Evolutionary conservation across 2,329 filamentous ascomycete species (phyloP).

Genomic region (Ophioceras dolichostomum): DNA sequence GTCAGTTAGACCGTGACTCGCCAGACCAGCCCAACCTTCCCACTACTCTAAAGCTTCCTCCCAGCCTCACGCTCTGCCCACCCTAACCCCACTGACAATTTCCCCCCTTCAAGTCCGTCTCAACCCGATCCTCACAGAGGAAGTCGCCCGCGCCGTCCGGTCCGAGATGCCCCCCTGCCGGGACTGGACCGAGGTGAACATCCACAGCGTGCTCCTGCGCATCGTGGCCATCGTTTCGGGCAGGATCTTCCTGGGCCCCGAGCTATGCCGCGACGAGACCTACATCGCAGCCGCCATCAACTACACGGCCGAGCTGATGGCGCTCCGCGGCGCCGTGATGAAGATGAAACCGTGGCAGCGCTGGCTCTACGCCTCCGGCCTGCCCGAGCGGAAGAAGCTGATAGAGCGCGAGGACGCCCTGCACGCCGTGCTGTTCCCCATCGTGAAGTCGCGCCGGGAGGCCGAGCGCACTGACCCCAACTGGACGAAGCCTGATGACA

Average conservation of each 20-base stretch:
- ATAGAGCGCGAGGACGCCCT: conserved; percentile 18
- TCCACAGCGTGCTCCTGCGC: conserved; percentile 26
- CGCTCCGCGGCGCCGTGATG: conserved; percentile 17
- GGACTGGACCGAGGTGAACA: conserved; percentile 22
- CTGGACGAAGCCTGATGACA: conserved; percentile 26
- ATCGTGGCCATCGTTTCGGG: conserved; percentile 34
- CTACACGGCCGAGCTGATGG: conserved; percentile 28
- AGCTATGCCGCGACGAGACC: conserved; percentile 28
- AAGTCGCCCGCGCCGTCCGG: conserved; percentile 20
- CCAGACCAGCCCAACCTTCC: neutral
- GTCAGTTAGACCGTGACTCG: conserved; percentile 7
- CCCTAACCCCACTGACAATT: neutral
- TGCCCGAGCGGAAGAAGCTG: conserved; percentile 22
- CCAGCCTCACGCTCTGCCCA: neutral
- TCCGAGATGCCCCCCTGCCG: conserved; percentile 20
- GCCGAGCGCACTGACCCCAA: conserved; percentile 7
- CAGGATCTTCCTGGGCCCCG: conserved; percentile 32
- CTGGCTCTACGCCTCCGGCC: conserved; percentile 16
- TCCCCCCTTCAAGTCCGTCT: conserved; percentile 15
- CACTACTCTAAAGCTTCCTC: neutral
- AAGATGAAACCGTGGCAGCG: conserved; percentile 18
- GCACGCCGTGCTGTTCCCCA: conserved; percentile 20
- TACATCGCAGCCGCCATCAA: conserved; percentile 34
- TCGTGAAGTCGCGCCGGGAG: conserved; percentile 18
- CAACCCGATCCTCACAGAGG: conserved; percentile 23